Conservation (phyloP, 2,329 filamentous ascomycete species). For the Pestalotiopsis sp. region DNA sequence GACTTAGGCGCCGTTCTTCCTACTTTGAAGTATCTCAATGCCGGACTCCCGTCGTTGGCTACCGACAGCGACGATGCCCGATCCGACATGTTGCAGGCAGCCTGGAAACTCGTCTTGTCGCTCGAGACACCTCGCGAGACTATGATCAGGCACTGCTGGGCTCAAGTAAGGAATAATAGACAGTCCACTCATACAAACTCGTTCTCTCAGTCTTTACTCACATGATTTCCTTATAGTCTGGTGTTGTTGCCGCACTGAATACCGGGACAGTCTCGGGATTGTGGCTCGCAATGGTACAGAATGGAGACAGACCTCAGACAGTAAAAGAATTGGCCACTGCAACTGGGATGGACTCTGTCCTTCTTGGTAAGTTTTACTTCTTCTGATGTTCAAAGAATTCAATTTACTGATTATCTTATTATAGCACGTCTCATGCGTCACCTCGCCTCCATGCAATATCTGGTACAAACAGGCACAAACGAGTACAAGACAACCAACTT, state of each 20-base stretch:
- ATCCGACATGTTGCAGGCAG: slow-evolving; percentile 35
- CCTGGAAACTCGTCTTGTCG: slow-evolving; percentile 34
- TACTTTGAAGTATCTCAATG: not conserved
- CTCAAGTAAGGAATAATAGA: slow-evolving; percentile 28
- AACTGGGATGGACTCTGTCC: slow-evolving; percentile 28
- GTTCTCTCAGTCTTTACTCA: slow-evolving; percentile 6
- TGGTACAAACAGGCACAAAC: slow-evolving; percentile 33
- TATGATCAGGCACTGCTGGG: slow-evolving; percentile 49
- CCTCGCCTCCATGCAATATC: slow-evolving; percentile 35
- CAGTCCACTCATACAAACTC: not conserved
- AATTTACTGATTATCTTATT: not conserved
- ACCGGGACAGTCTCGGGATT: slow-evolving; percentile 26
- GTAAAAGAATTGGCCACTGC: slow-evolving; percentile 32
- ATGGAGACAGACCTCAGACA: slow-evolving; percentile 32
- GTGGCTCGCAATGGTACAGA: slow-evolving; percentile 35
- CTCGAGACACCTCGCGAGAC: slow-evolving; percentile 51
- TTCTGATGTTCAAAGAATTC: not conserved
- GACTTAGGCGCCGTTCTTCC: slow-evolving; percentile 5
- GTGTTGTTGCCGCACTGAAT: not conserved
- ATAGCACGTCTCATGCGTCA: slow-evolving; percentile 34
- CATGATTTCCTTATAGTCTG: not conserved
- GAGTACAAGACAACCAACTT: slow-evolving; percentile 35
- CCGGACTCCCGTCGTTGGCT: not conserved
- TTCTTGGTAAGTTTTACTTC: slow-evolving; percentile 25
- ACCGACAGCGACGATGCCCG: slow-evolving; percentile 20